Conservation (phyloP, 2,329 filamentous ascomycete genomes). For the Periconia sp. region DNA sequence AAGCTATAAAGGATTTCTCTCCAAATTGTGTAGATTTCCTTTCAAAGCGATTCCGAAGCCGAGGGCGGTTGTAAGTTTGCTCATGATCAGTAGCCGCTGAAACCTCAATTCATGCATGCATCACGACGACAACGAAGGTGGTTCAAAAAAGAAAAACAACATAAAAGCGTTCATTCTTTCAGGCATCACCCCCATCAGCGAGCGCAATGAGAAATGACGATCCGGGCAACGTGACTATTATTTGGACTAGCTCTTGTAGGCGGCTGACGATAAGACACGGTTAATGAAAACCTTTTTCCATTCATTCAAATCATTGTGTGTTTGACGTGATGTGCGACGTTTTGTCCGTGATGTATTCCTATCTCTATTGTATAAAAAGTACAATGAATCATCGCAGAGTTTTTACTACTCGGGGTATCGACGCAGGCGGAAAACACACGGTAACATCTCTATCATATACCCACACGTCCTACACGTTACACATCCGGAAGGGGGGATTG, state of each 20-base stretch:
- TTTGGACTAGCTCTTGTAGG: conserved; percentile 27
- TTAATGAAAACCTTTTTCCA: conserved; percentile 37
- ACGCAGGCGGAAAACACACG: too few relatives aligned
- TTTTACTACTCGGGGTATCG: too few relatives aligned
- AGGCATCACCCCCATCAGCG: conserved; percentile 17
- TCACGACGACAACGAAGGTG: not conserved
- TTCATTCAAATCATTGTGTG: conserved; percentile 26
- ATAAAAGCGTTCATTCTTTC: conserved; percentile 28
- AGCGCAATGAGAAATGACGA: conserved; percentile 40
- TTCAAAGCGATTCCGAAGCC: conserved; percentile 35
- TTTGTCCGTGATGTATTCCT: too few relatives aligned
- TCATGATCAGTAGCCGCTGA: conserved; percentile 38
- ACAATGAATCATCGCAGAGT: too few relatives aligned
- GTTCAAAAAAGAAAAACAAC: not conserved
- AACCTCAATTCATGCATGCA: conserved; percentile 15
- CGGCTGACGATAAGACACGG: conserved; percentile 31
- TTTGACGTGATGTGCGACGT: conserved; percentile 26
- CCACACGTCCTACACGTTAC: too few relatives aligned
- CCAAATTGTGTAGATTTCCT: conserved; percentile 48
- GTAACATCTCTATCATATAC: too few relatives aligned
- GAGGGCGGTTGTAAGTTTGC: conserved; percentile 38
- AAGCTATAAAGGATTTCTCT: conserved; percentile 75
- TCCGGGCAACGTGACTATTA: conserved; percentile 36
- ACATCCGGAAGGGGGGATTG: too few relatives aligned
- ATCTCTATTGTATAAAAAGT: too few relatives aligned